Percentiles rank a stretch among this genome's conserved stretches.
These are phyloP conservation scores for Fonsecaea pedrosoi DNA, from an alignment of 2,329 filamentous ascomycete genomes.

Conservation along the genomic window DNA sequence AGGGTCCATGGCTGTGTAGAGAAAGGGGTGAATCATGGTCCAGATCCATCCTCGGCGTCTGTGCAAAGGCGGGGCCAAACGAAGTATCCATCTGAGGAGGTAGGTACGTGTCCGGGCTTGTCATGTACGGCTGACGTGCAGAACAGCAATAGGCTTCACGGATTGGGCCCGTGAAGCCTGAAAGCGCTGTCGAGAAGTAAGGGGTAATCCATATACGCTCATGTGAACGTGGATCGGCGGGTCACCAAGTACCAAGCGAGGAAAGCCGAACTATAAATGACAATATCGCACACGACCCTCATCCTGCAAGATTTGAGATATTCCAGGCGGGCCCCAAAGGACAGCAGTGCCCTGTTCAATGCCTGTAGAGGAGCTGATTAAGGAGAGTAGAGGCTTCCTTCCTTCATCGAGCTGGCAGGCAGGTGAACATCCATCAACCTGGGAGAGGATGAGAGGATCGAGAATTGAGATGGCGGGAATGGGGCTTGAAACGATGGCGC, in stretches of 20 bases:
- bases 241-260: background rate
- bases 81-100: background rate
- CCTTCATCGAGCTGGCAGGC: background rate
- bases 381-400: slow-evolving; percentile 11
- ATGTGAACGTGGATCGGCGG: slow-evolving; percentile 4
- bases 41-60: slow-evolving; percentile 9
- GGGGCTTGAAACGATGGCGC: slow-evolving; percentile 26
- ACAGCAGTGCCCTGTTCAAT: slow-evolving; percentile 3
- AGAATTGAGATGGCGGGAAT: background rate
- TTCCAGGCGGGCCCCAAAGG: background rate
- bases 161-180: slow-evolving; percentile 9
- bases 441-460: background rate
- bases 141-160: slow-evolving; percentile 2
- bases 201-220: slow-evolving; percentile 5
- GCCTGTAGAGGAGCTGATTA: slow-evolving; percentile 21
- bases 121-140: slow-evolving; percentile 16
- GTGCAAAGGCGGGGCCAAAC: background rate
- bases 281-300: background rate
- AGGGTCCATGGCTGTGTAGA: background rate
- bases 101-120: background rate
- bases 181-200: slow-evolving; percentile 16
- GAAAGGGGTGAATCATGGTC: slow-evolving; percentile 19
- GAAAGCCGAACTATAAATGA: background rate
- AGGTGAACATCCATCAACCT: background rate
- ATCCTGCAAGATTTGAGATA: background rate